These are phyloP conservation scores for Aspergillus hiratsukae DNA, from an alignment of 2,329 filamentous ascomycete species.

Conservation along the genomic window DNA sequence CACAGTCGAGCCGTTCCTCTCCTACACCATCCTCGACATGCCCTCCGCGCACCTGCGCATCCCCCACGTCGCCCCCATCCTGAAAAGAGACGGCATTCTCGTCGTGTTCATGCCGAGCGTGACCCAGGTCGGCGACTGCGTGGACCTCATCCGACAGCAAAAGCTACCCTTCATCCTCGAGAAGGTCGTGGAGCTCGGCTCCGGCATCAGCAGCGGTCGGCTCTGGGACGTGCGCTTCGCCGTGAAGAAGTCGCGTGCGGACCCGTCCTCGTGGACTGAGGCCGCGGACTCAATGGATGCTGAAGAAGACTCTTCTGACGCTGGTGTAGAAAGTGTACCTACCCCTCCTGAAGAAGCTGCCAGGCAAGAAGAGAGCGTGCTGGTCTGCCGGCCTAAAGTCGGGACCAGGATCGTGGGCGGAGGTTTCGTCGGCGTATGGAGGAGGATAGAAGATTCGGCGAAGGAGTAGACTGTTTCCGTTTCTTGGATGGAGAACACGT, in stretches of 20 bases:
- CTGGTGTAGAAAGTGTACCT: constrained; percentile 10
- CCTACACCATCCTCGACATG: constrained; percentile 69
- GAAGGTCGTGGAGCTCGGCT: constrained; percentile 43
- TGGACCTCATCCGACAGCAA: constrained; percentile 51
- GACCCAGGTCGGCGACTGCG: constrained; percentile 68
- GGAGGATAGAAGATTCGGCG: constrained; percentile 34
- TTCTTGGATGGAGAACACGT: not conserved
- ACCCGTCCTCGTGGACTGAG: constrained; percentile 28
- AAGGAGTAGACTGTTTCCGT: constrained; percentile 6
- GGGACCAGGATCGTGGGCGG: constrained; percentile 45
- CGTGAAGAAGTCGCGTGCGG: constrained; percentile 32
- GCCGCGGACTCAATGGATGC: constrained; percentile 14
- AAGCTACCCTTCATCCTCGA: constrained; percentile 51
- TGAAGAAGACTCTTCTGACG: constrained; percentile 6
- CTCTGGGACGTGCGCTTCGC: constrained; percentile 45
- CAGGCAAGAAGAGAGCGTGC: constrained; percentile 33
- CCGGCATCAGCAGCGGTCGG: constrained; percentile 44
- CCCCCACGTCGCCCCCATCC: constrained; percentile 44
- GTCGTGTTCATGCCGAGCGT: constrained; percentile 72
- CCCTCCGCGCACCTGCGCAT: constrained; percentile 56
- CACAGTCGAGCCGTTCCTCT: constrained; percentile 57
- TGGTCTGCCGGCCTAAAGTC: constrained; percentile 52
- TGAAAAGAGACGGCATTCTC: constrained; percentile 62
- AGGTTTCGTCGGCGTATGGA: constrained; percentile 50
- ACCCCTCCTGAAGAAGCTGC: constrained; percentile 11